Evolutionary conservation across 768 basidiomycete species (phyloP).

Genomic region (Cytidiella melzeri): DNA sequence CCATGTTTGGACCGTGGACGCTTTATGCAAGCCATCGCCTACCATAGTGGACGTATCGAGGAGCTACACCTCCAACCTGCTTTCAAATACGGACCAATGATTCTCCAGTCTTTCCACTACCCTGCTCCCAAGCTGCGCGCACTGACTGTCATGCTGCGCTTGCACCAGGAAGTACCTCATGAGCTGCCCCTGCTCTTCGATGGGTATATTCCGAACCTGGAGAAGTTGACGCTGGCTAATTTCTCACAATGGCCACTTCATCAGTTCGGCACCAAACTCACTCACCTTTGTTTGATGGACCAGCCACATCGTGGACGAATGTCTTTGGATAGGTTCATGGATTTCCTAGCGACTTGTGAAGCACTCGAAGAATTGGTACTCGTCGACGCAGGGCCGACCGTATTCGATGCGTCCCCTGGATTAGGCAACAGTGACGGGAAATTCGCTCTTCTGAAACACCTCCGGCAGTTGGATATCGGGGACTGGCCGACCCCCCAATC

Average conservation of each 20-base stretch:
- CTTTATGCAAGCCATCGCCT: conserved; percentile 8
- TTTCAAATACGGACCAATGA: conserved; percentile 8
- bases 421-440: background rate
- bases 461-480: conserved; percentile 7
- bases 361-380: conserved; percentile 7
- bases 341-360: conserved; percentile 1
- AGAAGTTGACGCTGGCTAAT: conserved; percentile 8
- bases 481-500: conserved; percentile 3
- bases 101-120: conserved; percentile 4
- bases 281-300: conserved; percentile 9
- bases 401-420: too few relatives aligned
- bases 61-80: conserved; percentile 12
- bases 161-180: conserved; percentile 2
- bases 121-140: conserved; percentile 9
- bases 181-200: conserved; percentile 7
- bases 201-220: conserved; percentile 5
- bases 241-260: conserved; percentile 8
- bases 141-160: conserved; percentile 4
- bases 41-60: conserved; percentile 3
- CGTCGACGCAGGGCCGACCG: conserved; percentile 8
- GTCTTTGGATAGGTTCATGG: conserved; percentile 5
- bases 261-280: conserved; percentile 5
- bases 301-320: conserved; percentile 6
- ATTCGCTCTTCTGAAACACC: background rate
- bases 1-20: conserved; percentile 10